These are phyloP conservation scores for Mucor piriformis DNA, from an alignment of 371 early-diverging fungal species.

Conservation along the genomic window DNA sequence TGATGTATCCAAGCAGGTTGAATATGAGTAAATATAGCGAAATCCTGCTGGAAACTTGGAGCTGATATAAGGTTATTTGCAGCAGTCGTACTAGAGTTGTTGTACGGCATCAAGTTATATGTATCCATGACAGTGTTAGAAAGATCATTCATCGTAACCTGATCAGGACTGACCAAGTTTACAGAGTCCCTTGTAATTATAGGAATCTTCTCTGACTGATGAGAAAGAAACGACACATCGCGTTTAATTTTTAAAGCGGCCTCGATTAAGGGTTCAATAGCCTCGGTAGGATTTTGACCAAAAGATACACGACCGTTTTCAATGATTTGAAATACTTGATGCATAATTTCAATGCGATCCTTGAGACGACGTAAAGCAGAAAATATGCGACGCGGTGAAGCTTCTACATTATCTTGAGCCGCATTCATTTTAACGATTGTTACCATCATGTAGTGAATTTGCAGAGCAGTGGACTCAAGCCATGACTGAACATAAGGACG, in stretches of 20 bases:
- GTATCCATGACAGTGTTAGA: not conserved
- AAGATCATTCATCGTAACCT: slow-evolving; percentile 2
- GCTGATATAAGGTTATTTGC: not conserved
- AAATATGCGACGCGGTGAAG: slow-evolving; percentile 16
- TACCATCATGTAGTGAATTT: slow-evolving; percentile 14
- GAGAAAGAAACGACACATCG: not conserved
- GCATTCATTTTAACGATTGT: slow-evolving; percentile 2
- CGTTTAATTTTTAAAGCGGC: not conserved
- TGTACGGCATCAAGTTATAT: slow-evolving; percentile 18
- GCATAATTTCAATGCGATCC: slow-evolving; percentile 24
- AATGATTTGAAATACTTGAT: slow-evolving; percentile 17
- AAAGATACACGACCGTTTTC: slow-evolving; percentile 23
- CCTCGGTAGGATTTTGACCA: slow-evolving; percentile 12
- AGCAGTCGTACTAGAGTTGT: not conserved
- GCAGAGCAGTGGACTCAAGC: slow-evolving; percentile 13
- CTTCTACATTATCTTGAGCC: slow-evolving; percentile 1
- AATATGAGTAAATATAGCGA: slow-evolving; percentile 6
- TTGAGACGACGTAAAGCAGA: slow-evolving; percentile 27
- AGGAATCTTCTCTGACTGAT: not conserved
- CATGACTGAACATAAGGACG: slow-evolving; percentile 17
- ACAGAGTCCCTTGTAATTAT: not conserved
- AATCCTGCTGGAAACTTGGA: not conserved
- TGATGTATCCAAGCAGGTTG: slow-evolving; percentile 18
- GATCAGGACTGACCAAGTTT: not conserved
- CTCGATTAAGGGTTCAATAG: slow-evolving; percentile 11